Conservation (phyloP, 2,329 filamentous ascomycete genomes). For the Fusarium miscanthi region DNA sequence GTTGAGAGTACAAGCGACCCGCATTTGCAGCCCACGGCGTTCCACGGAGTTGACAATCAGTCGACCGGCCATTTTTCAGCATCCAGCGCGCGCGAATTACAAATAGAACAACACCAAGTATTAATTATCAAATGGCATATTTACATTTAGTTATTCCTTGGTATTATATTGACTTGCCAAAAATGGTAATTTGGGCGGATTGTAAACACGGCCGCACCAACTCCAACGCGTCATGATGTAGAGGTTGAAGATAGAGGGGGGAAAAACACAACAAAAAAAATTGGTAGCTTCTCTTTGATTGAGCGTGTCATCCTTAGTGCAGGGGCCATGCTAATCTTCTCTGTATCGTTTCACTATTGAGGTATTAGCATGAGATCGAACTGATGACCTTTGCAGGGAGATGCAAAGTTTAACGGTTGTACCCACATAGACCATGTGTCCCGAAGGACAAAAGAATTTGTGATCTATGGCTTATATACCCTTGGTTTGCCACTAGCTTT, state of each 20-base stretch:
- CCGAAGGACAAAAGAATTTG: no score
- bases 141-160: background rate
- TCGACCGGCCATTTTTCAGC: background rate
- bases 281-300: conserved; percentile 31
- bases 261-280: background rate
- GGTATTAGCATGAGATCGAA: no score
- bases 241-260: no score
- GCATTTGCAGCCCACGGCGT: conserved; percentile 7
- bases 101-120: background rate
- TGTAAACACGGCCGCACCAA: background rate
- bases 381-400: no score
- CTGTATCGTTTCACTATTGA: background rate
- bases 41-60: conserved; percentile 8
- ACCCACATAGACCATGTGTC: no score
- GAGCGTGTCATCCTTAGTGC: conserved; percentile 79
- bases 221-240: no score
- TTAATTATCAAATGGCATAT: no score
- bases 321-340: conserved; percentile 71
- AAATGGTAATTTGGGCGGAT: background rate
- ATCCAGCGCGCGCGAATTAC: background rate
- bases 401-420: no score
- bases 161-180: background rate
- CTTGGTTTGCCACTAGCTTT: fast-evolving
- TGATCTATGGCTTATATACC: no score
- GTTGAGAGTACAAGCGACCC: background rate